Evolutionary conservation across 2,329 filamentous ascomycete species (phyloP).

Genomic region (Fusarium bactridioides): DNA sequence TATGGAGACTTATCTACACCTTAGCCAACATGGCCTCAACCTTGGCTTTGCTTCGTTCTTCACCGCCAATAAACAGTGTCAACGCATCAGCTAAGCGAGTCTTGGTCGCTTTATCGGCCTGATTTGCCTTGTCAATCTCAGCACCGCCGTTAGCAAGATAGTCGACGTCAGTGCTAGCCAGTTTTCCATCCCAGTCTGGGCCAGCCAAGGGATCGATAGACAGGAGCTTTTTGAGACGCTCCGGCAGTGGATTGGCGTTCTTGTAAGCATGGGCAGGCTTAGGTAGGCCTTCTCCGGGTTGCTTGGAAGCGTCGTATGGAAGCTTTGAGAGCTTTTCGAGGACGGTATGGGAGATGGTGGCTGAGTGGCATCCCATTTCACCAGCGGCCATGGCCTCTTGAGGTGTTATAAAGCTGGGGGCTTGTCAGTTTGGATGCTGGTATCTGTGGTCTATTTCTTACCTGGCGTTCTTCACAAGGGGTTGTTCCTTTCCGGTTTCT

Average conservation of each 20-base stretch:
- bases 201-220: constrained; percentile 51
- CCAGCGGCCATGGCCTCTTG: constrained; percentile 56
- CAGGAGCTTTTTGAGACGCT: constrained; percentile 47
- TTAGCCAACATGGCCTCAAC: constrained; percentile 43
- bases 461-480: constrained; percentile 57
- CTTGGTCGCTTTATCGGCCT: constrained; percentile 48
- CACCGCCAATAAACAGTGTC: constrained; percentile 50
- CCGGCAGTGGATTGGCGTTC: constrained; percentile 43
- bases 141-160: constrained; percentile 56
- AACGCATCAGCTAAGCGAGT: constrained; percentile 51
- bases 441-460: constrained; percentile 6
- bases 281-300: constrained; percentile 49
- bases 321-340: constrained; percentile 50
- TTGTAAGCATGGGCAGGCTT: constrained; percentile 53
- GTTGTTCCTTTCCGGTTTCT: constrained; percentile 58
- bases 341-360: constrained; percentile 52
- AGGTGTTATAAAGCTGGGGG: constrained; percentile 50
- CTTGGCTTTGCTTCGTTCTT: constrained; percentile 49
- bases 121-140: constrained; percentile 53
- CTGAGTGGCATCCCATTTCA: constrained; percentile 56
- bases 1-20: neutral
- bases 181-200: constrained; percentile 49
- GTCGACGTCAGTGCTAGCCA: constrained; percentile 52
- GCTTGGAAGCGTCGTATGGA: constrained; percentile 47
- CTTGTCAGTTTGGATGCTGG: neutral